phyloP scores from a whole-genome alignment of 176 grass and related monocot genomes.

The Aechmea fasciata region DNA sequence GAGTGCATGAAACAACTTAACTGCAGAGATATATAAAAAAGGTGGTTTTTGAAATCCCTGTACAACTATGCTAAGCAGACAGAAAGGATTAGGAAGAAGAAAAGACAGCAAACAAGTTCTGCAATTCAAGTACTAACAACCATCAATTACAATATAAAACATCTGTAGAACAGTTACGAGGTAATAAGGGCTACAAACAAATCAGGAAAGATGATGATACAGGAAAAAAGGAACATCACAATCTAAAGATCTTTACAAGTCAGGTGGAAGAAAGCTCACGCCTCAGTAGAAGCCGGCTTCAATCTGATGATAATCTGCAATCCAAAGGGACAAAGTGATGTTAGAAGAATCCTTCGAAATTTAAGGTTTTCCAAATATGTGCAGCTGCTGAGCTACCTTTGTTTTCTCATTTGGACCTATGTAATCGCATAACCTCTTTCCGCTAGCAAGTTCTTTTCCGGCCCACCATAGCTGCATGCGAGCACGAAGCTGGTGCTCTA shows the following conservation, averaged over 20 bases:
- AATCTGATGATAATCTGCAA: slow-evolving; percentile 18
- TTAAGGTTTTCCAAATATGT: background rate
- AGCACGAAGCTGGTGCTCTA: slow-evolving; percentile 1
- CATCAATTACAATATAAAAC: too few species aligned
- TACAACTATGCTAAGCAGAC: too few species aligned
- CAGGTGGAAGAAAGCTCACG: slow-evolving; percentile 3
- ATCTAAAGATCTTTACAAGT: background rate
- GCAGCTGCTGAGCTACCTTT: slow-evolving; percentile 34
- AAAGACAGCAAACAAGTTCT: too few species aligned
- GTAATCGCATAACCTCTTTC: slow-evolving; percentile 41
- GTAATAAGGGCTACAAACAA: background rate
- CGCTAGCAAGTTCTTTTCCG: slow-evolving; percentile 46
- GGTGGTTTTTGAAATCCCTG: too few species aligned
- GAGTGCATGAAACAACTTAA: too few species aligned
- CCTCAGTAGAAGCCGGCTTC: background rate
- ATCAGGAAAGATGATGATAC: too few species aligned
- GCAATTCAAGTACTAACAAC: too few species aligned
- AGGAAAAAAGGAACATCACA: background rate
- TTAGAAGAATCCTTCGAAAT: background rate
- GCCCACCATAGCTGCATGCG: slow-evolving; percentile 41
- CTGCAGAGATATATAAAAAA: too few species aligned
- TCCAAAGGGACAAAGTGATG: background rate
- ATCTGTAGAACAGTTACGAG: background rate
- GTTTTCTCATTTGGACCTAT: slow-evolving; percentile 62
- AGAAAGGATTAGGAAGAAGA: too few species aligned